Evolutionary conservation across 495 filamentous ascomycete species (phyloP).

Genomic region (Pseudomonodictys pantanalensis): DNA sequence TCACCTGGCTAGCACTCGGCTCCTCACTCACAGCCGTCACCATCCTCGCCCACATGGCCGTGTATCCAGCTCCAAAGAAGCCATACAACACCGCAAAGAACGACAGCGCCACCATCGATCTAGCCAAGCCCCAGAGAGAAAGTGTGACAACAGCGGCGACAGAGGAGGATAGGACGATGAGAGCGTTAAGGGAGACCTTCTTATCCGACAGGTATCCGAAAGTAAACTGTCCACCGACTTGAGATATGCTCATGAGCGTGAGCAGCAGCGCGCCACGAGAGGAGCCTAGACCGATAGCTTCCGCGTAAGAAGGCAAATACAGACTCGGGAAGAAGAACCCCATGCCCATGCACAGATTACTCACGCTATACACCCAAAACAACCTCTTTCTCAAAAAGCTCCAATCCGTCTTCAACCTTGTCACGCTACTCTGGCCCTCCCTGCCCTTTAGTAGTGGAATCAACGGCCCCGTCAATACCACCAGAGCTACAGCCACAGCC

Average conservation of each 20-base stretch:
- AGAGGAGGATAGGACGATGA: conserved; percentile 3
- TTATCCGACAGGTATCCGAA: conserved; percentile 31
- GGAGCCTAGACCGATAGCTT: conserved; percentile 9
- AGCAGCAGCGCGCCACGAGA: conserved; percentile 20
- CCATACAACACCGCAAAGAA: conserved; percentile 42
- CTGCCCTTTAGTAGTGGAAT: too few species aligned
- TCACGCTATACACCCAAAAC: conserved; percentile 40
- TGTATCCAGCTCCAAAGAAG: conserved; percentile 42
- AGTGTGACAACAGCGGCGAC: background rate
- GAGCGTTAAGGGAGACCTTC: conserved; percentile 11
- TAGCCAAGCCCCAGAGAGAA: conserved; percentile 37
- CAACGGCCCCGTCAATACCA: too few species aligned
- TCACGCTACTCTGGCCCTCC: too few species aligned
- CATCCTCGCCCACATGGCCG: conserved; percentile 37
- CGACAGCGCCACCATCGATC: conserved; percentile 30
- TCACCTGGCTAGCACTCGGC: conserved; percentile 31
- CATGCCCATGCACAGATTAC: conserved; percentile 10
- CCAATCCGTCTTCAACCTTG: conserved; percentile 10
- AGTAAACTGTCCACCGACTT: conserved; percentile 30
- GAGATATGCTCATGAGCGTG: conserved; percentile 16
- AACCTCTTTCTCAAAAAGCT: conserved; percentile 32
- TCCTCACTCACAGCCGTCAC: conserved; percentile 35
- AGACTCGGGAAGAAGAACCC: conserved; percentile 33
- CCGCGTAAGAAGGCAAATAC: conserved; percentile 31
- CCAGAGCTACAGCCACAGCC: too few species aligned